Conservation (phyloP, 1,284 basidiomycete species). For the Microbotryum scabiosae region DNA sequence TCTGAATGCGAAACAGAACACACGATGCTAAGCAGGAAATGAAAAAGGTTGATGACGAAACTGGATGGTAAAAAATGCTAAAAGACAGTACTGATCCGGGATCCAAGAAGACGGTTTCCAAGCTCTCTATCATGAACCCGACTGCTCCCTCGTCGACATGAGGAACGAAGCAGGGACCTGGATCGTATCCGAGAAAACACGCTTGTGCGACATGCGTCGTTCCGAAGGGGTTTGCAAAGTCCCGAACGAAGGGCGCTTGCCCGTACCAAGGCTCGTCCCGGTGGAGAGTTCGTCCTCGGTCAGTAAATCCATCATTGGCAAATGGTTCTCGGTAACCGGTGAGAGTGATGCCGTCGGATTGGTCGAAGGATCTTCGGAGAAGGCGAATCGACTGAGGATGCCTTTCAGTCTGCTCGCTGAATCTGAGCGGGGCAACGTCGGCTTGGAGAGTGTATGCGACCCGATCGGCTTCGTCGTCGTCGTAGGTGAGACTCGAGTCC, state of each 20-base stretch:
- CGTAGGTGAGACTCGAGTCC: background rate
- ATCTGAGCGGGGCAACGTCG: background rate
- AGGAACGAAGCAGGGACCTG: background rate
- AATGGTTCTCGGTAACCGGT: background rate
- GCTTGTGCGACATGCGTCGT: constrained; percentile 17
- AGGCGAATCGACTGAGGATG: background rate
- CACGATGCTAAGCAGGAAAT: too few species aligned
- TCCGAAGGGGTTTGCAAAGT: constrained; percentile 14
- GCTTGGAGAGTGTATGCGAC: background rate
- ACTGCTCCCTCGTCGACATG: too few species aligned
- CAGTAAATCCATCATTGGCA: background rate
- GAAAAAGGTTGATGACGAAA: too few species aligned
- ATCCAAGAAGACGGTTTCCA: too few species aligned
- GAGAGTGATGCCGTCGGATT: background rate
- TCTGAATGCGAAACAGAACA: too few species aligned
- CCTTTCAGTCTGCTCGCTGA: background rate
- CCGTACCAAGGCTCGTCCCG: background rate
- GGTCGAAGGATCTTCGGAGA: background rate
- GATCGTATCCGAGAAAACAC: constrained; percentile 20
- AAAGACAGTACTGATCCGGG: too few species aligned
- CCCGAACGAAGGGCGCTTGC: constrained; percentile 4
- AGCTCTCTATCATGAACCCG: too few species aligned
- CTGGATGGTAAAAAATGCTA: too few species aligned
- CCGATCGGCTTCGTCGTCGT: background rate
- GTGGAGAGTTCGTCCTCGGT: background rate